Percentiles rank a stretch among this genome's conserved stretches.
Evolutionary conservation across 768 basidiomycete species (phyloP).

Genomic region (Podaxis sp.): DNA sequence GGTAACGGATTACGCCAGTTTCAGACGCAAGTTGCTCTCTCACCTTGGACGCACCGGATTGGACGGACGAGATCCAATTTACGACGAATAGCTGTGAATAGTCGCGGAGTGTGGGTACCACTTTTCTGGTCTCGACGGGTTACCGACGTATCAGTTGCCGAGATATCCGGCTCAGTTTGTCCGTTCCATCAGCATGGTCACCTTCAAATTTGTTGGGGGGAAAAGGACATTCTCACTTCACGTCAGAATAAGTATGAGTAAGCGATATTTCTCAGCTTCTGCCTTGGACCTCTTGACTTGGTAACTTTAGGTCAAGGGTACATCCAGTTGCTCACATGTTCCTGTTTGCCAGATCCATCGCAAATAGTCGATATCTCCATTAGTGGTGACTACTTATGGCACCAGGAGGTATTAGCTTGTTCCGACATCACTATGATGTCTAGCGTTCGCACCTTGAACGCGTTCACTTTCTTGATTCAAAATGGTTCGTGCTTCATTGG

Average conservation of each 20-base stretch:
- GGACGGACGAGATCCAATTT: neutral
- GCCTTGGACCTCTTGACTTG: neutral
- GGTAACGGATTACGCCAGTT: neutral
- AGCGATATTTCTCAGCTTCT: constrained; percentile 5
- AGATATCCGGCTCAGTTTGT: neutral
- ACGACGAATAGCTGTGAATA: neutral
- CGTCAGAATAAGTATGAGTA: constrained; percentile 2
- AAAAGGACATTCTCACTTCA: constrained; percentile 2
- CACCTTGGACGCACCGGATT: neutral
- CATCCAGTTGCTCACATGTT: constrained; percentile 5
- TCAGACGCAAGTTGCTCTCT: neutral
- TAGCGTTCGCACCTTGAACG: constrained; percentile 18
- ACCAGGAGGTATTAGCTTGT: constrained; percentile 8
- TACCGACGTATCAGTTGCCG: neutral
- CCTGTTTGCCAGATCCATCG: constrained; percentile 9
- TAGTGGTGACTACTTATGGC: constrained; percentile 9
- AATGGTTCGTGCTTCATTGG: constrained; percentile 14
- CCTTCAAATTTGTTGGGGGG: neutral
- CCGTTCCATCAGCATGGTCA: neutral
- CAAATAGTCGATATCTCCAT: constrained; percentile 14
- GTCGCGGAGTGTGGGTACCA: neutral
- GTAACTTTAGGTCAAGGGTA: neutral
- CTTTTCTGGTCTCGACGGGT: neutral
- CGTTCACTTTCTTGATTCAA: constrained; percentile 14
- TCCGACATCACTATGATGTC: constrained; percentile 12